Percentiles rank a stretch among this genome's conserved stretches.
Evolutionary conservation across 2,329 filamentous ascomycete species (phyloP).

Genomic region (Rhinocladiella similis): DNA sequence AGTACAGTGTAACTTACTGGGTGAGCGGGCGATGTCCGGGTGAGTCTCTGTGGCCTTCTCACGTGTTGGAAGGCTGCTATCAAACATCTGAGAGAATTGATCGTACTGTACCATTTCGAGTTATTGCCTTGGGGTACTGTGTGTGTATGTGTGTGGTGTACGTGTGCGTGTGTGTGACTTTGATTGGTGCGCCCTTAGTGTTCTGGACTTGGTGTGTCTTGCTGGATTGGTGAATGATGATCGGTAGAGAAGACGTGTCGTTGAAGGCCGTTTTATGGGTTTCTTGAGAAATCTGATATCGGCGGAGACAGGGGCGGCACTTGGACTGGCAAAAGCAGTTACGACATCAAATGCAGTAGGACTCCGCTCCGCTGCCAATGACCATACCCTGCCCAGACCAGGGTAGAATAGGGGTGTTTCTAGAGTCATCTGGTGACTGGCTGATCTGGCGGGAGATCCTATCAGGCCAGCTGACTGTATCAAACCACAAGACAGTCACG

Average conservation of each 20-base stretch:
- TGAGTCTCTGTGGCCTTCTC: slow-evolving; percentile 7
- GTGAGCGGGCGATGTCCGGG: neutral
- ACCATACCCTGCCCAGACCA: neutral
- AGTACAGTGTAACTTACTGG: neutral
- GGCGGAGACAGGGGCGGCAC: neutral
- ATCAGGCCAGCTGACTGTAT: slow-evolving; percentile 2
- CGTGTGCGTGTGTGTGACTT: neutral
- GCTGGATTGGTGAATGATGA: slow-evolving; percentile 15
- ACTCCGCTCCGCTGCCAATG: slow-evolving; percentile 17
- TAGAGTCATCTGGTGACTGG: slow-evolving; percentile 6
- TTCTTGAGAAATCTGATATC: neutral
- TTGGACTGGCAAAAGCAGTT: neutral
- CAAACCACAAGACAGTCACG: neutral
- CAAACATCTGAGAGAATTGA: slow-evolving; percentile 17
- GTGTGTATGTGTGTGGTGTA: too few species aligned
- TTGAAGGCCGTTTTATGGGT: slow-evolving; percentile 10
- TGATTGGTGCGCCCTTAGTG: neutral
- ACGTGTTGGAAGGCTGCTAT: slow-evolving; percentile 9
- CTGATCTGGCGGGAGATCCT: slow-evolving; percentile 1
- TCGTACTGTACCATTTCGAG: slow-evolving; percentile 23
- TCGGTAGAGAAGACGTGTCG: neutral
- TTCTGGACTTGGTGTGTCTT: slow-evolving; percentile 1
- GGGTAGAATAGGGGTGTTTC: slow-evolving; percentile 3
- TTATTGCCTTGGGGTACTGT: neutral
- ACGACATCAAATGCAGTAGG: neutral